Base-by-base conservation (phyloP, 352 stramenopile genomes). In the Pythium catenulatum region DNA sequence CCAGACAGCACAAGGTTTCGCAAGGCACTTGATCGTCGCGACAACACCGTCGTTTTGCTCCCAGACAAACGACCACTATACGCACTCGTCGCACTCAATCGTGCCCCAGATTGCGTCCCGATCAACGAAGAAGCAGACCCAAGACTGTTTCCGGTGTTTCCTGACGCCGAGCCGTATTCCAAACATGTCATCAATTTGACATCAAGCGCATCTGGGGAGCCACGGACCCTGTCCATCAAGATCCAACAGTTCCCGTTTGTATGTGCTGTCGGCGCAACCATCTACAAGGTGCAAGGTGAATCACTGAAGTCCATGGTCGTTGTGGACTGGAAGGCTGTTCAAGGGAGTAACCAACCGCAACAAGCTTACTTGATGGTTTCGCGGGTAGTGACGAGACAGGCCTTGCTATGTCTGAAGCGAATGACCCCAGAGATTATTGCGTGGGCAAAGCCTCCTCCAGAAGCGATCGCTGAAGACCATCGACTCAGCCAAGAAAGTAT, bases 221-320 rank as follows among this genome's bases (percentile, higher is more conserved):
- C 65, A 37, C 30, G 65, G 39, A 25, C 6, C 14, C 61, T 82
- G 13, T 41, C 25, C 1, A 27, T 82, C 14, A 37, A 65, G 43
- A 68, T 69, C 25, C 74, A 74, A 30, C 74, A 82, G 48, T 72
- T 74, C 25, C 74, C 74, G 32, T 74, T 82, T 52, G 56, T 82
- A 11, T 74, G 58, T 43, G 74, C 74, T 17, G 56, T 74, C 11
- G 74, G 74, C 17, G 58, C 59, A 43, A 82, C 74, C 2, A 43
- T 82, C 17, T 82, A 82, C 43, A 82, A 82, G 34, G 56, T 82
- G 7, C 58, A 82, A 65, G 74, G 74, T 15, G 74, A 82, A 52
- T 73, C 74, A 30, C 48, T 82, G 5, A 25, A 46, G 19, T 65
- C 37, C n/a, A 65, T 82, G 58, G 74, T 37, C 27, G 58, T 82